Base-by-base conservation (phyloP, 495 filamentous ascomycete species). In the Platismatia glauca region DNA sequence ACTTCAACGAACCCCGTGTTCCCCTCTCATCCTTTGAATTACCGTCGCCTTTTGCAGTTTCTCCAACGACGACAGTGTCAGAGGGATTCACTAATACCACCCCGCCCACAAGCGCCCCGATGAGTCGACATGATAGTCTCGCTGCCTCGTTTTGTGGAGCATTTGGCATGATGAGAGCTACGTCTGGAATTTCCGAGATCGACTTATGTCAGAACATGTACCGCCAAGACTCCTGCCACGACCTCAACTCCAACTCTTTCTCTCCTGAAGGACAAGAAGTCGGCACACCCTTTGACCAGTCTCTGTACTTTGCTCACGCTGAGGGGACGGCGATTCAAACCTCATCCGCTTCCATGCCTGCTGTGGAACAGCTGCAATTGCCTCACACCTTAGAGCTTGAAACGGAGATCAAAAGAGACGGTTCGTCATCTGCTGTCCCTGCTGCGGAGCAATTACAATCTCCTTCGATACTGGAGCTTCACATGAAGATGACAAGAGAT, bases 41-140 rank as follows among this genome's bases (percentile, higher is more conserved):
- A 3, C 29, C 29, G 50, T 53, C 29, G 16, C 27, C 50, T 9
- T 53, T 53, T 33, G 9, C 50, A 20, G 16, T 20, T 20, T 53
- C 50, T 53, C 50, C 50, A 53, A 53, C 50, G 16, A 53, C 50
- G 29, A 53, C 50, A 33, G 7, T 33, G 16, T 53, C 50, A 7
- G 50, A 53, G 29, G n/a, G 50, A 3, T 53, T 53, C 50, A 53
- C 50, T 4, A 7, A 53, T 33, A 53, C 50, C 15, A 53, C 50
- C 7, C 50, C 27, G 20, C 16, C 50, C 4, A 53, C 50, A 53
- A 53, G 50, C 29, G 20, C 29, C 7, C 15, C 29, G 50, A 53
- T 53, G 50, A 53, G 50, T 53, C 27, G 50, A 33, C 11, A 53
- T 27, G 50, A 33, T 16, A 53, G 50, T 33, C 50, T 53, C 50